phyloP scores from a whole-genome alignment of 768 basidiomycete genomes.

The Termitomyces sp. region DNA sequence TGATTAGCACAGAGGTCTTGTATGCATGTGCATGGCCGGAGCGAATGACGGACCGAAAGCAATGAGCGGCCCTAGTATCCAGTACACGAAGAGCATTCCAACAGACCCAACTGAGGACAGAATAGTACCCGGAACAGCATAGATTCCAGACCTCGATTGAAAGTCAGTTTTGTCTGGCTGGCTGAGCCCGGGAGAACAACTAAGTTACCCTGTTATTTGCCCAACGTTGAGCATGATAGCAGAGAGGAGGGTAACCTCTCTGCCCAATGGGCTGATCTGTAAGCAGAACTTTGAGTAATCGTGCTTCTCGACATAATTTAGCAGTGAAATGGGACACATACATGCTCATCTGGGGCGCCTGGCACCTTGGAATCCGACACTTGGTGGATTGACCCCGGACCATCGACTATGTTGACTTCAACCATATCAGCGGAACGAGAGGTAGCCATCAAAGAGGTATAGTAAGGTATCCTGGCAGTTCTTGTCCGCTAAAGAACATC shows the following conservation, averaged over 20 bases:
- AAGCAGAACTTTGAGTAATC: no score
- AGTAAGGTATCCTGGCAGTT: background rate
- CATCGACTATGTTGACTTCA: background rate
- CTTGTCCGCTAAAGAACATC: background rate
- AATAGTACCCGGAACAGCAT: conserved; percentile 31
- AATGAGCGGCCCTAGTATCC: conserved; percentile 29
- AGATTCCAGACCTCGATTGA: conserved; percentile 30
- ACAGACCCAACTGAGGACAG: conserved; percentile 34
- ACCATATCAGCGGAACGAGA: background rate
- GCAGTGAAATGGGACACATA: conserved; percentile 3
- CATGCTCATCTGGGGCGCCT: conserved; percentile 26
- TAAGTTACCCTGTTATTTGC: conserved; percentile 17
- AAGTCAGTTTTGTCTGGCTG: background rate
- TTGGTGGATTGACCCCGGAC: background rate
- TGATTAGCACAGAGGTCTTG: background rate
- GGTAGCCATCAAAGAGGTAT: background rate
- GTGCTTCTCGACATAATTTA: no score
- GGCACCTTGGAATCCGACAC: background rate
- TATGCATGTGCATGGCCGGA: background rate
- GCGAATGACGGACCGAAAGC: conserved; percentile 25
- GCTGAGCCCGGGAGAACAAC: background rate
- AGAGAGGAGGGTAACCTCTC: conserved; percentile 29
- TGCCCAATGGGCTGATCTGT: conserved; percentile 27
- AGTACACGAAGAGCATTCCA: conserved; percentile 27
- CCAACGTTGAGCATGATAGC: conserved; percentile 34